Evolutionary conservation across 2,329 filamentous ascomycete species (phyloP), one percentile per base, ranked within the genome.

Genomic region (Phyllosticta ampelicida): DNA sequence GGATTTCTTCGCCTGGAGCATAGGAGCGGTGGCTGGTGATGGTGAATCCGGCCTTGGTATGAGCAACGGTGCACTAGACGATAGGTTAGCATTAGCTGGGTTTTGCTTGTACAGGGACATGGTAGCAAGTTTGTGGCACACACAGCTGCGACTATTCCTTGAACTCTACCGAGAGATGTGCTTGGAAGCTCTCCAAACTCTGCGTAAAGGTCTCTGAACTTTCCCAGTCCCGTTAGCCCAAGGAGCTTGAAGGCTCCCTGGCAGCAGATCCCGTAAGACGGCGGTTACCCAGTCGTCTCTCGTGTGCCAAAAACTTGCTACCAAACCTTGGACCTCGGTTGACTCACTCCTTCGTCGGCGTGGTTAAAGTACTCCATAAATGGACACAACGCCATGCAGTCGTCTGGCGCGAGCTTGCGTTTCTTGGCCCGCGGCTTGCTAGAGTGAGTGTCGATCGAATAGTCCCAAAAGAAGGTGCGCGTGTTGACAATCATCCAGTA

Each of bases 301-400:
- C n/a, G n/a, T n/a, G n/a, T n/a, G n/a, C n/a, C n/a, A n/a, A n/a
- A n/a, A n/a, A n/a, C n/a, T n/a, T n/a, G n/a, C n/a, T n/a, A n/a
- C n/a, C n/a, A n/a, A n/a, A n/a, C n/a, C n/a, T n/a, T n/a, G n/a
- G n/a, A n/a, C n/a, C 8, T 26, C 23, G 18, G 3, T 55, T 10
- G 8, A 66, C 67, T 53, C 23, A 68, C 67, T 26, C 73, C 73
- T 13, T 66, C 63, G 23, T 74, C 72, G 13, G 70, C 70, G 61
- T 82, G 80, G 62, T 82, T 90, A 75, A 90, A 86, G 58, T 87
- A 81, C 68, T 90, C 87, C 1, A 86, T 83, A 36, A 88, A 84
- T 0, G 87, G 87, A 69, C 85, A 85, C 63, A 89, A 78, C 9
- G 82, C 82, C 75, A 89, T 82, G 65, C 81, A 81, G 64, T 88